Evolutionary conservation across 164 flowering plant species (phyloP), one percentile per base, ranked within the genome.

Genomic region (Sedum album): DNA sequence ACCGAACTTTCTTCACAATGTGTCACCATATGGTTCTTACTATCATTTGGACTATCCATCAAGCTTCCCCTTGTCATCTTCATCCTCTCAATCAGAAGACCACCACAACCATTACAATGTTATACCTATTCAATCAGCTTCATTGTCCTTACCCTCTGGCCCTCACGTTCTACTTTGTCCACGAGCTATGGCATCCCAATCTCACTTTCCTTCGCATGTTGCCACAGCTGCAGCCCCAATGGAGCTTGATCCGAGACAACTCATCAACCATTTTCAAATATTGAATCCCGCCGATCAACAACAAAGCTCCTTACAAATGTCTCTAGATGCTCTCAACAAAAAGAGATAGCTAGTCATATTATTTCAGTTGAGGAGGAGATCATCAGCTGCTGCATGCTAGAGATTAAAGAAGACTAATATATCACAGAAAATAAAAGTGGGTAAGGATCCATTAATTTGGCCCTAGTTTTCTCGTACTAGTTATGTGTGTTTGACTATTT

Each of bases 131-230:
- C 60, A 53, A 23, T 7, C 60, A 53, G 28, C 60, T 23, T 23
- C 30, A 53, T 2, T 53, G 30, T 53, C 60, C 60, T 53, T 53
- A 8, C 65, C 80, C 48, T 36, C 83, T 36, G 81, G 82, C 9
- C 76, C 88, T 70, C 86, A 82, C 53, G 68, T 84, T 68, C 64
- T 84, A 66, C 72, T 82, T 1, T 77, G 77, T 60, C 87, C 86
- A 23, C 76, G 81, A 2, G 75, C 66, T 38, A 6, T 78, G 64
- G 30, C 82, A 62, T 68, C 82, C 33, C 86, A 81, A 38, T 60
- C 83, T 25, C 75, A 73, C 57, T 76, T 80, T 35, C 79, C 83
- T 21, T 53, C 60, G 23, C 60, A 53, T 68, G 42, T 31, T 21
- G 8, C 42, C 66, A 36, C 67, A 6, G n/a, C 57, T 28, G 60